Base-by-base conservation (phyloP, 495 filamentous ascomycete species). In the Astrocystis sublimbata region DNA sequence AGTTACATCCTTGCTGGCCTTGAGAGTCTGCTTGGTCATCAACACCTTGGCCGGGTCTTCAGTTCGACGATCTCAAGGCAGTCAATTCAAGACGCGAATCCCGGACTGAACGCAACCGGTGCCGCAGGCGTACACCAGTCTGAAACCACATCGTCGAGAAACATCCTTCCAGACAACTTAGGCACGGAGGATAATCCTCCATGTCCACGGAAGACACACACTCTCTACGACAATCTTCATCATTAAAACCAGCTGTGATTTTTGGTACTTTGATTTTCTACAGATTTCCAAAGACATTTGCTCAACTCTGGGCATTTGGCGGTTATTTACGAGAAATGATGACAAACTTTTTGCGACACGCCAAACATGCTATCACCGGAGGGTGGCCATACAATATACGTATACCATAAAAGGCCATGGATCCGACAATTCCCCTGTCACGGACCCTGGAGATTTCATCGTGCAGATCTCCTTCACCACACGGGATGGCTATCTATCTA, bases 281-380 rank as follows among this genome's bases (percentile, higher is more conserved):
- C 42, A 30, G n/a, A 55, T 33, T 55, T 62, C 51, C 17, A 40
- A 55, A n/a, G n/a, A 31, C 40, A 53, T 33, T 62, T 49, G 50
- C 60, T 56, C 50, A 28, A 41, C 33, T 21, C 26, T 38, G 15
- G 19, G 40, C 30, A 38, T 31, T 62, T 62, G 51, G 60, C 23
- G 23, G 51, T 40, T 30, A 24, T 23, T 40, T 35, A 28, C 17
- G 13, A 19, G 4, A 12, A n/a, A 21, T 3, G 46, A 28, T 7
- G 30, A 52, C 6, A 7, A 12, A n/a, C n/a, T 60, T 52, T 53
- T 61, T 61, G 58, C 47, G 19, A 43, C 35, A 51, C 15, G 21
- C 15, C 23, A 58, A 49, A 38, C n/a, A 58, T 47, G 24, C 19
- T 47, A 46, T 24, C 30, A 58, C 3, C n/a, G 30, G 56, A 6